Percentiles rank a stretch among this genome's conserved stretches.
Evolutionary conservation across 352 stramenopile genomes (phyloP).

Genomic region (Phytophthora podocarpi): DNA sequence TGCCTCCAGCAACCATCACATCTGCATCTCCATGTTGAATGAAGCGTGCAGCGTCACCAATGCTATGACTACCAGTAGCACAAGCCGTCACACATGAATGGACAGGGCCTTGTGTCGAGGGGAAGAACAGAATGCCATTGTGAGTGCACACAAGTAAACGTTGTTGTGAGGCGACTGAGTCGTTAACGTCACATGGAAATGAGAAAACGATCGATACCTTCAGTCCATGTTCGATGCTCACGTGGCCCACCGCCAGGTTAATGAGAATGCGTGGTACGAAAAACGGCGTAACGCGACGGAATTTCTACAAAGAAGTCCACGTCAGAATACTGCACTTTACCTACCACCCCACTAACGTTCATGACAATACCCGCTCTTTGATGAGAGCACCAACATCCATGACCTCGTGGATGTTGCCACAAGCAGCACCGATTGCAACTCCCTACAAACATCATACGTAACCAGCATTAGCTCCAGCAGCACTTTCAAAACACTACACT

Average conservation of each 20-base stretch:
- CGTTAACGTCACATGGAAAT: too few species aligned
- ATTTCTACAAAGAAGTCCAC: constrained; percentile 82
- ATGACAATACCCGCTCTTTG: constrained; percentile 61
- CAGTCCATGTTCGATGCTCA: constrained; percentile 91
- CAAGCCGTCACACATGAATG: constrained; percentile 97
- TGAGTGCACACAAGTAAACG: too few species aligned
- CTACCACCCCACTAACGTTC: too few species aligned
- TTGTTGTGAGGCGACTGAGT: too few species aligned
- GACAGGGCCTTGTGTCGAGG: constrained; percentile 91
- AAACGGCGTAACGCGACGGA: constrained; percentile 91
- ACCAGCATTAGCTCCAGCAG: too few species aligned
- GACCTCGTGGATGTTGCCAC: constrained; percentile 88
- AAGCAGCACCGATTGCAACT: constrained; percentile 83
- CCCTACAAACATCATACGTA: constrained; percentile 43
- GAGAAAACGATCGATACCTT: constrained; percentile 71
- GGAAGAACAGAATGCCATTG: background rate
- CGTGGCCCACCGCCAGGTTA: constrained; percentile 92
- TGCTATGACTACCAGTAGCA: constrained; percentile 96
- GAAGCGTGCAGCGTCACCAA: constrained; percentile 94
- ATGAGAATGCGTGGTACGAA: constrained; percentile 95
- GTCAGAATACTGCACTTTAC: too few species aligned
- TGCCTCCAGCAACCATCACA: constrained; percentile 96
- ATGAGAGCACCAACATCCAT: constrained; percentile 75
- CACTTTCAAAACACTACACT: too few species aligned
- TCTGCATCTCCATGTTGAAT: constrained; percentile 90